phyloP scores from a whole-genome alignment of 176 grass and related monocot genomes.

The Bolboschoenus planiculmis region DNA sequence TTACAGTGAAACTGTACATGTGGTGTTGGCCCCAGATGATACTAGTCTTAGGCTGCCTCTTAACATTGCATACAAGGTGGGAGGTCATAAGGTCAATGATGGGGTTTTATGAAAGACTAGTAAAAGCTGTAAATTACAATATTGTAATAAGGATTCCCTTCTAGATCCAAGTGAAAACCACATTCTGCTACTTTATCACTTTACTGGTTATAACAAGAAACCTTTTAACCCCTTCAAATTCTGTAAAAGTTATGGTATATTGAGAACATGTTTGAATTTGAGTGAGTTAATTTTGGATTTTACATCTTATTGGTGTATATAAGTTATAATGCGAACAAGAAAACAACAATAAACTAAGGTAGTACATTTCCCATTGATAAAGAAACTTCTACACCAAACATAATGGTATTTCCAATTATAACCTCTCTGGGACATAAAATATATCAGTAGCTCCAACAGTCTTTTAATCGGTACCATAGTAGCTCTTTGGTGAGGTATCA shows the following conservation, averaged over 20 bases:
- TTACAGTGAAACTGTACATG: too few species aligned
- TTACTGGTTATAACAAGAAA: not conserved
- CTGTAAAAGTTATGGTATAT: too few species aligned
- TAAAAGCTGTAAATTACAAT: not conserved
- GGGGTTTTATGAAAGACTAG: not conserved
- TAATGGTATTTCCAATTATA: not conserved
- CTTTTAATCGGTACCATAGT: not conserved
- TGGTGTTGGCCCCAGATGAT: not conserved
- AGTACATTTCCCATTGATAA: not conserved
- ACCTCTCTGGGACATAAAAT: not conserved
- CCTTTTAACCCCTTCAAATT: not conserved
- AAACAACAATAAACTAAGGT: not conserved
- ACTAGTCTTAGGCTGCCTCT: not conserved
- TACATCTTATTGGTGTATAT: not conserved
- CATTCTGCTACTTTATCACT: not conserved
- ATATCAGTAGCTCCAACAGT: not conserved
- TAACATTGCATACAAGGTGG: not conserved
- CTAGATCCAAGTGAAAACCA: not conserved
- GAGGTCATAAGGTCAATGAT: not conserved
- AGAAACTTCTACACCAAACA: not conserved
- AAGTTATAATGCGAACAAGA: not conserved
- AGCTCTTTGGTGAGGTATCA: not conserved
- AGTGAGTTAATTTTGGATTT: not conserved
- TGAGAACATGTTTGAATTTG: too few species aligned
- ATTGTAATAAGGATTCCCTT: not conserved